phyloP scores from a whole-genome alignment of 2,329 filamentous ascomycete species.

The Penicillium sp. region DNA sequence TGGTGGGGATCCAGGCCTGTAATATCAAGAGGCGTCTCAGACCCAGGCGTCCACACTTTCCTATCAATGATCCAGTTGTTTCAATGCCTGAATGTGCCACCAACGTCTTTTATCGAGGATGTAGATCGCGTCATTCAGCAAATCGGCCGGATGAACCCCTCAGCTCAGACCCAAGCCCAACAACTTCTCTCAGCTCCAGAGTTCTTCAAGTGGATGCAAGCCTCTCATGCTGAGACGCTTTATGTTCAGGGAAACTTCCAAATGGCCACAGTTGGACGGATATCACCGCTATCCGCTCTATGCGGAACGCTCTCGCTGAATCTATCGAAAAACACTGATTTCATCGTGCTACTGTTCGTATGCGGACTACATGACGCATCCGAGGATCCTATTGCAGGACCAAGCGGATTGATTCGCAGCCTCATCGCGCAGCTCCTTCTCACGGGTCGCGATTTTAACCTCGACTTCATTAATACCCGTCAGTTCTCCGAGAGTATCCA shows the following conservation, averaged over 20 bases:
- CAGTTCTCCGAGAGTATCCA: neutral
- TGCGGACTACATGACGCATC: neutral
- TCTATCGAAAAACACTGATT: neutral
- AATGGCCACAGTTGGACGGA: neutral
- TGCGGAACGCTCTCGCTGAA: neutral
- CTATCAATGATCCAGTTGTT: no score
- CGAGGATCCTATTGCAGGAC: neutral
- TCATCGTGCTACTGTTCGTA: neutral
- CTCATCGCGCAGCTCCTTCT: constrained; percentile 6
- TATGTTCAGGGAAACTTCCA: no score
- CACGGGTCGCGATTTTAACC: neutral
- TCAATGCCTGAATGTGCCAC: no score
- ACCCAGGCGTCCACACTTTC: no score
- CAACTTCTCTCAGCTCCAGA: neutral
- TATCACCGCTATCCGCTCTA: neutral
- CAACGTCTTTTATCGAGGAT: no score
- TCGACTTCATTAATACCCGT: constrained; percentile 1
- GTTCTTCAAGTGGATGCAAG: neutral
- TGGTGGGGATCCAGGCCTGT: no score
- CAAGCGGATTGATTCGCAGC: neutral
- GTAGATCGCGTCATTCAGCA: no score
- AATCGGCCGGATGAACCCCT: no score
- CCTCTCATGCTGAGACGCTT: no score
- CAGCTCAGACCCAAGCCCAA: no score
- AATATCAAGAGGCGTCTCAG: no score